A percentile compares a stretch with the other conserved stretches of the same genome.
Conservation (phyloP, 306 rosid species). For the Styphnolobium japonicum region DNA sequence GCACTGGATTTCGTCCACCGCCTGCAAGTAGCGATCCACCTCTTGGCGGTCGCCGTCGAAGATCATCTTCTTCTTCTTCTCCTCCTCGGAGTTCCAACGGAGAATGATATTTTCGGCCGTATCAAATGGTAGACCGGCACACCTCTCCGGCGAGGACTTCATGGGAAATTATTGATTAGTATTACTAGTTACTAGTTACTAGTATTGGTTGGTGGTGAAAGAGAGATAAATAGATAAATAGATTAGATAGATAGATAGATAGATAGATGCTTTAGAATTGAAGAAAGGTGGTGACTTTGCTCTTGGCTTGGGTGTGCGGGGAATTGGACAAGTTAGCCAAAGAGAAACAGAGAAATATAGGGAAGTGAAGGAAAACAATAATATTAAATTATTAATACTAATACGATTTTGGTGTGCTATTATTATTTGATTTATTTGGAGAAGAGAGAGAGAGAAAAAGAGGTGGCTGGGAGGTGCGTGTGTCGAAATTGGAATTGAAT, state of each 20-base stretch:
- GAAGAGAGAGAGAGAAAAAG: background rate
- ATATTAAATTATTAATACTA: too few relatives aligned
- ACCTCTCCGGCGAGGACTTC: conserved; percentile 53
- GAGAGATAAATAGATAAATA: conserved; percentile 37
- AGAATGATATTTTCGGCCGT: conserved; percentile 78
- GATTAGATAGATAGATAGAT: too few relatives aligned
- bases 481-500: too few relatives aligned
- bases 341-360: background rate
- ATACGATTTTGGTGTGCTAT: background rate
- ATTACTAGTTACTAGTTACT: too few relatives aligned
- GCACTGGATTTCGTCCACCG: conserved; percentile 92
- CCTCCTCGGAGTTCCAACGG: conserved; percentile 93
- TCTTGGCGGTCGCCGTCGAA: conserved; percentile 76
- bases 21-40: conserved; percentile 73
- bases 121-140: conserved; percentile 28
- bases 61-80: conserved; percentile 84
- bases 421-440: background rate
- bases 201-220: conserved; percentile 56
- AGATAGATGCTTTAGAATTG: background rate
- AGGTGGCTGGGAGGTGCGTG: too few relatives aligned
- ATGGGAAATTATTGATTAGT: too few relatives aligned
- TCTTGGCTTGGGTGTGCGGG: background rate
- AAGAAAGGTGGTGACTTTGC: background rate
- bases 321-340: background rate
- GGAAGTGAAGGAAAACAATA: background rate